Evolutionary conservation across 2,329 filamentous ascomycete genomes (phyloP), one percentile per base, ranked within the genome.

Genomic region (Boeremia lycopersici): DNA sequence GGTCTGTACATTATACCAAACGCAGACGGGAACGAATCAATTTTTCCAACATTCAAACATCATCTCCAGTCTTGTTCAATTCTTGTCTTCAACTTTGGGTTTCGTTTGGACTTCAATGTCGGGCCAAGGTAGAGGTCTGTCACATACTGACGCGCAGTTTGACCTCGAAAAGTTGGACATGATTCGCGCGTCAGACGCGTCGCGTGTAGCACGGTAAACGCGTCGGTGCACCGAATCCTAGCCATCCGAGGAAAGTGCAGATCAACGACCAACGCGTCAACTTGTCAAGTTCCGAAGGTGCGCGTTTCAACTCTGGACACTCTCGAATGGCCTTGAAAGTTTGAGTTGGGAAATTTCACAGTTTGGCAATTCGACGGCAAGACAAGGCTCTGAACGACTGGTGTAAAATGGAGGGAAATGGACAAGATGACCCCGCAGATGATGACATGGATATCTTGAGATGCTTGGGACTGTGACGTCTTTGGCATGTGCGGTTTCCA

Each of bases 1-100:
- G 67, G 71, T 70, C 66, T 76, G 74, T 75, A 76, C 66, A 75
- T 73, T 75, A 75, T 74, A 74, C 71, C 72, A 71, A 72, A 64
- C 53, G 63, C 68, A 71, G 69, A 71, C 69, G 71, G 70, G 69
- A 74, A 74, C 66, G 72, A 75, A 74, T 71, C 64, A 72, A 71
- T 70, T 72, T 61, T 72, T 71, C 72, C 67, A 65, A 73, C 68
- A 55, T 74, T 74, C 71, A 73, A 17, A 48, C 26, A n/a, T 34
- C 3, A 34, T 40, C 30, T 34, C 26, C 19, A 46, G 30, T 23
- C 56, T 46, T 39, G 53, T 23, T 23, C 19, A 5, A 10, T 33
- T 48, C 13, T 11, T 23, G n/a, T 30, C 28, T 30, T 5, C 19
- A 23, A 6, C 5, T 36, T 6, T 33, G n/a, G 39, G 43, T 41